A percentile compares a stretch with the other conserved stretches of the same genome.
Conservation (phyloP, 1,139 yeast genomes). For the Yamadazyma spencermartinsiae region DNA sequence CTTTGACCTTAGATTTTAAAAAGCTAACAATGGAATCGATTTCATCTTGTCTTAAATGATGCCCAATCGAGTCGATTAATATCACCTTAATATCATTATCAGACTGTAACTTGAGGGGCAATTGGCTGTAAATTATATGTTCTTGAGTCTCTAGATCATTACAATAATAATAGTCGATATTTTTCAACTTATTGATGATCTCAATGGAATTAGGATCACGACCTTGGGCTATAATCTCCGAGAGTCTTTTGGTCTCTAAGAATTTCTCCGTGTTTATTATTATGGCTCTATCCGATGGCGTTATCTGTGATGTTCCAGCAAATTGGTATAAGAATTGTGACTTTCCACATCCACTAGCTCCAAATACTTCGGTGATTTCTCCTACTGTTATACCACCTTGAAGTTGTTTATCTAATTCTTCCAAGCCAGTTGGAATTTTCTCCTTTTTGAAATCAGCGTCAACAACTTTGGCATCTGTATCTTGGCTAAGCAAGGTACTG, state of each 20-base stretch:
- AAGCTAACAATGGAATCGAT: constrained; percentile 32
- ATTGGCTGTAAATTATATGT: constrained; percentile 68
- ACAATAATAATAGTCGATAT: constrained; percentile 63
- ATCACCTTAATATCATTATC: constrained; percentile 49
- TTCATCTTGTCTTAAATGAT: constrained; percentile 73
- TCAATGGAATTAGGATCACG: constrained; percentile 12
- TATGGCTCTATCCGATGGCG: constrained; percentile 41
- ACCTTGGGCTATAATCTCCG: constrained; percentile 20
- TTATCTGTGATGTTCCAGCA: constrained; percentile 53
- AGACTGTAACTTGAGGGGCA: constrained; percentile 55
- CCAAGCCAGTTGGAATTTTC: constrained; percentile 56
- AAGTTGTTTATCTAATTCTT: constrained; percentile 52
- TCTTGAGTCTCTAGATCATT: constrained; percentile 72
- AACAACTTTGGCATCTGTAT: neutral
- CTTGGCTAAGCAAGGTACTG: neutral
- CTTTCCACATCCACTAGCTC: constrained; percentile 84
- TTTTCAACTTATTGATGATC: constrained; percentile 43
- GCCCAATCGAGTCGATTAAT: constrained; percentile 82
- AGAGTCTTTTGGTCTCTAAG: constrained; percentile 62
- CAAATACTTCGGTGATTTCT: constrained; percentile 74
- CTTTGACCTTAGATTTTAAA: constrained; percentile 22
- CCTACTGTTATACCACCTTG: constrained; percentile 73
- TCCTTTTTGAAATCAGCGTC: neutral
- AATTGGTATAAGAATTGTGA: constrained; percentile 74
- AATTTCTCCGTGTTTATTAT: constrained; percentile 78